These are phyloP conservation scores for Podosphaera xanthii DNA, from an alignment of 2,329 filamentous ascomycete species.

Conservation along the genomic window DNA sequence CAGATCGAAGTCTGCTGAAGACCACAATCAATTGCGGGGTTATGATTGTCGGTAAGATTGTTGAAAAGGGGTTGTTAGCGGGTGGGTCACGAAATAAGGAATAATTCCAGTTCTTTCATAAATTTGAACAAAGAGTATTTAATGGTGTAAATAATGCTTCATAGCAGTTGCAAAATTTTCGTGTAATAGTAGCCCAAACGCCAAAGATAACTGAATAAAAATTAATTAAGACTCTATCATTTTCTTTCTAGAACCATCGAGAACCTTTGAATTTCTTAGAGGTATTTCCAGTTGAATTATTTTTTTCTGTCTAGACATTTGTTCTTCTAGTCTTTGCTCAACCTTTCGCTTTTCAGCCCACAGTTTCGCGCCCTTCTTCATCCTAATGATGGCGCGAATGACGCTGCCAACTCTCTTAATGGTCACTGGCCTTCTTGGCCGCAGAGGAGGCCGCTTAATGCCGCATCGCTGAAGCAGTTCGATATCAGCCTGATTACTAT, in stretches of 20 bases:
- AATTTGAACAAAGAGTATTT: background rate
- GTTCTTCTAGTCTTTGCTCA: conserved; percentile 11
- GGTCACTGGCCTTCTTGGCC: conserved; percentile 10
- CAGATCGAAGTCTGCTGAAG: background rate
- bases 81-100: background rate
- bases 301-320: conserved; percentile 4
- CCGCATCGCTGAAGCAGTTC: conserved; percentile 59
- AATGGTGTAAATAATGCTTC: background rate
- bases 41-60: background rate
- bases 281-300: conserved; percentile 2
- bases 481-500: conserved; percentile 79
- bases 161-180: no score
- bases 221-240: background rate
- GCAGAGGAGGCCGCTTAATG: conserved; percentile 20
- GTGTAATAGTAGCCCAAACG: background rate
- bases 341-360: conserved; percentile 27
- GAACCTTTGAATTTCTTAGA: background rate
- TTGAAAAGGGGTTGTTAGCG: background rate
- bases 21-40: no score
- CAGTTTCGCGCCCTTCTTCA: conserved; percentile 23
- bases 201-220: background rate
- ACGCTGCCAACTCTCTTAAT: conserved; percentile 25
- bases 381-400: conserved; percentile 26
- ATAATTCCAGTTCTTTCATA: background rate
- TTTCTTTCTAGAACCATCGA: background rate